These are phyloP conservation scores for Lentinula lateritia DNA, from an alignment of 768 basidiomycete genomes.

Conservation along the genomic window DNA sequence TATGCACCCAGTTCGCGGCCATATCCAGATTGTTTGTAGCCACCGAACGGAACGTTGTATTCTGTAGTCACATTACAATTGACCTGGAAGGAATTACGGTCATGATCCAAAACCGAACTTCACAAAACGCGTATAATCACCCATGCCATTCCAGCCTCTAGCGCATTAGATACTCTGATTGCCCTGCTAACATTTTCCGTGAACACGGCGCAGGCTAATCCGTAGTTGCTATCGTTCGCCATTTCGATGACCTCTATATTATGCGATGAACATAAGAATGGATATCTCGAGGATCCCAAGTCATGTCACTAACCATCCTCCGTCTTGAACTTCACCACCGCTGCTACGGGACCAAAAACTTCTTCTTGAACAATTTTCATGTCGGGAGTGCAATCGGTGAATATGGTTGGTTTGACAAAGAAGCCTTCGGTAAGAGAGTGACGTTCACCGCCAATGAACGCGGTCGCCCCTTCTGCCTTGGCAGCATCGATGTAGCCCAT, in stretches of 20 bases:
- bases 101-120: background rate
- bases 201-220: conserved; percentile 50
- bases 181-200: conserved; percentile 40
- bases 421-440: conserved; percentile 46
- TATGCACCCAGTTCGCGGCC: conserved; percentile 59
- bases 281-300: background rate
- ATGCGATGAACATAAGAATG: background rate
- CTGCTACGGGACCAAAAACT: conserved; percentile 69
- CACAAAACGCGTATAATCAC: conserved; percentile 16
- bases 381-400: conserved; percentile 46
- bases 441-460: conserved; percentile 49
- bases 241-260: conserved; percentile 20
- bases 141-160: conserved; percentile 67
- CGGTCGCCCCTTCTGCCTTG: conserved; percentile 51
- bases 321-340: conserved; percentile 53
- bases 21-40: conserved; percentile 57
- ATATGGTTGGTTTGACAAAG: conserved; percentile 60
- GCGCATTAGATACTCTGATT: conserved; percentile 42
- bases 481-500: conserved; percentile 59
- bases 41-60: conserved; percentile 54
- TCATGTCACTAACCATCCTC: conserved; percentile 24
- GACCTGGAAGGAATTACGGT: conserved; percentile 16
- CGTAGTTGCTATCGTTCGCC: conserved; percentile 49
- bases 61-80: conserved; percentile 32
- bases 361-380: conserved; percentile 58